These are phyloP conservation scores for Acanthamoeba royreba DNA, from an alignment of 208 protist genomes.

Conservation along the genomic window DNA sequence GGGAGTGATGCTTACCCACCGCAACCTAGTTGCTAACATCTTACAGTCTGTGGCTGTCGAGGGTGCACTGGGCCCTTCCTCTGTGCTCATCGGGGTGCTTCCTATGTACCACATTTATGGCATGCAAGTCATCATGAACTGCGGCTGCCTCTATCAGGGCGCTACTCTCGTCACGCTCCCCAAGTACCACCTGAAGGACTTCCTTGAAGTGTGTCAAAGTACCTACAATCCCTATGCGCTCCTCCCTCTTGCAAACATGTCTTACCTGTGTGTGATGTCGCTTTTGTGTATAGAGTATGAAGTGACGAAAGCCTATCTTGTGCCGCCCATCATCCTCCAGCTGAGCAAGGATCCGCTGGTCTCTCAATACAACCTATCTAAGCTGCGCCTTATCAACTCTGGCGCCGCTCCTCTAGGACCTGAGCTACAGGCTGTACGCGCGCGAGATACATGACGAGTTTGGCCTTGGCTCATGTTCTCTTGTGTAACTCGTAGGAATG, in stretches of 20 bases:
- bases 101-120: conserved; percentile 38
- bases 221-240: neutral
- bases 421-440: conserved; percentile 59
- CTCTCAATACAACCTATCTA: conserved; percentile 56
- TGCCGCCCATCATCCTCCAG: conserved; percentile 81
- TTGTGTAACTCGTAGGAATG: neutral
- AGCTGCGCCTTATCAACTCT: neutral
- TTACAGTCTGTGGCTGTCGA: conserved; percentile 73
- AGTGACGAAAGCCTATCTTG: conserved; percentile 75
- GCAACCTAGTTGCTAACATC: conserved; percentile 87
- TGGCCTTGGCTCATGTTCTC: neutral
- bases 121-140: conserved; percentile 1
- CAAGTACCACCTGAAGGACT: neutral
- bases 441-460: conserved; percentile 17
- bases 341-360: conserved; percentile 80
- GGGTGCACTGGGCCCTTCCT: conserved; percentile 21
- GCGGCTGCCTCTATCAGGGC: neutral
- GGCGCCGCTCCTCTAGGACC: conserved; percentile 79
- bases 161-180: neutral
- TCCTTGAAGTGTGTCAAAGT: neutral
- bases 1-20: conserved; percentile 92
- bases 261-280: neutral
- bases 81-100: conserved; percentile 59
- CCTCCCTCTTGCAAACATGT: neutral
- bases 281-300: conserved; percentile 69